phyloP scores from a whole-genome alignment of 2,329 filamentous ascomycete species.

The Cordyceps tenuipes region DNA sequence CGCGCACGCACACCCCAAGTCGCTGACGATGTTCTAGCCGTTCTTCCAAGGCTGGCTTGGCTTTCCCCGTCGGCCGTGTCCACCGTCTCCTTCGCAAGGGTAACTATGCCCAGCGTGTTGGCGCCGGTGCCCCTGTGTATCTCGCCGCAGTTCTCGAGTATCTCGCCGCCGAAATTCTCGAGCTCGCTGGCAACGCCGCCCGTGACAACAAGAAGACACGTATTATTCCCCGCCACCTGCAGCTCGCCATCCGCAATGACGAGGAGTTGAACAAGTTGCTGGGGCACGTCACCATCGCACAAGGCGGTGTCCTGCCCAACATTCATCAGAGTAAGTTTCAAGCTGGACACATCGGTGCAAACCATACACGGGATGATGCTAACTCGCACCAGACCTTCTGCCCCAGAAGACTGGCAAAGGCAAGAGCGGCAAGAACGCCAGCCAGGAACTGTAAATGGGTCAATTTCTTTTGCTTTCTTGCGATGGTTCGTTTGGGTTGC shows the following conservation, averaged over 20 bases:
- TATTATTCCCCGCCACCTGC: slow-evolving; percentile 98
- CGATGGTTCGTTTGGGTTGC: slow-evolving; percentile 60
- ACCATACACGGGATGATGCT: slow-evolving; percentile 27
- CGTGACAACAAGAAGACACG: slow-evolving; percentile 99
- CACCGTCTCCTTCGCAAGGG: slow-evolving; percentile 98
- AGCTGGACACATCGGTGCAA: background rate
- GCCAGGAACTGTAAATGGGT: slow-evolving; percentile 79
- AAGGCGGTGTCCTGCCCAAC: slow-evolving; percentile 94
- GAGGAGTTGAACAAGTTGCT: slow-evolving; percentile 99
- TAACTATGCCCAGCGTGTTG: slow-evolving; percentile 99
- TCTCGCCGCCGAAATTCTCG: slow-evolving; percentile 95
- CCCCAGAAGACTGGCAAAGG: slow-evolving; percentile 88
- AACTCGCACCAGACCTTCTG: slow-evolving; percentile 64
- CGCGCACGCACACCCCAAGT: background rate
- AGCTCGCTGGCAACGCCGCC: slow-evolving; percentile 95
- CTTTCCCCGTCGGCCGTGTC: slow-evolving; percentile 98
- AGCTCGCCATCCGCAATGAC: slow-evolving; percentile 98
- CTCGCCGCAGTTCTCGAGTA: slow-evolving; percentile 97
- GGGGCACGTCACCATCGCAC: slow-evolving; percentile 91
- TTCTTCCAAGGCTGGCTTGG: slow-evolving; percentile 98
- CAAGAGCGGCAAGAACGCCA: slow-evolving; percentile 86
- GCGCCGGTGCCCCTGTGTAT: slow-evolving; percentile 96
- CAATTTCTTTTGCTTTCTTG: slow-evolving; percentile 43
- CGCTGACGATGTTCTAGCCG: slow-evolving; percentile 48
- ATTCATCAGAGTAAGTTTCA: slow-evolving; percentile 82